Base-by-base conservation (phyloP, 2,329 filamentous ascomycete species). In the Fusarium citri region DNA sequence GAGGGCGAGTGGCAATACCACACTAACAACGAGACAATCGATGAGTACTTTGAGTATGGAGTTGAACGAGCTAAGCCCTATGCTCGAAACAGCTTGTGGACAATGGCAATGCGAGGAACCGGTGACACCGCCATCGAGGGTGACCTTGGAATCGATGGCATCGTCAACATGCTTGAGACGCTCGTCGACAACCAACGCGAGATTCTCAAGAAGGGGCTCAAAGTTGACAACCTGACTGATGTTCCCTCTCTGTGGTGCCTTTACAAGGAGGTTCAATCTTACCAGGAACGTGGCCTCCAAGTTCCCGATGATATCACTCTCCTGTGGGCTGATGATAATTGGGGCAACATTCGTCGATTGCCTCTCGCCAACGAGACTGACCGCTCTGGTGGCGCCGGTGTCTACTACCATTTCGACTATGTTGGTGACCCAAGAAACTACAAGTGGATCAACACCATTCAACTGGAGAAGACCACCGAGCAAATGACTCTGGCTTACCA, bases 1-100 rank as follows among this genome's bases (percentile, higher is more conserved):
- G 80, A 87, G 45, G 91, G 90, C 0, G 82, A 85, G 1, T 94
- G 91, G 91, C 85, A 88, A 26, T 94, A 91, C 82, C 86, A 89
- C 59, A 86, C 86, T 4, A 93, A 93, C 79, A 91, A 92, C 64
- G 80, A 86, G 47, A 90, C 88, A 3, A 89, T 94, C 54, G 86
- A 89, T 55, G 82, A 88, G 10, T 94, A 91, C 78, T 92, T 94
- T 76, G 83, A 81, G 4, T 90, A 91, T 55, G 91, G 91, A 12
- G 89, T 89, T 5, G 77, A 88, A 69, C 83, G 91, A 11, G 88
- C 90, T 1, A 87, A 88, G 74, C 86, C 88, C 0, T 92, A 91
- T 64, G 89, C 90, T 41, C 86, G 87, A 30, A 88, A 87, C 71
- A 85, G 84, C 60, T 80, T 93, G 16, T 89, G 89, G 79, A 94